phyloP scores from a whole-genome alignment of 164 flowering plant genomes.

The Chimonanthus salicifolius region DNA sequence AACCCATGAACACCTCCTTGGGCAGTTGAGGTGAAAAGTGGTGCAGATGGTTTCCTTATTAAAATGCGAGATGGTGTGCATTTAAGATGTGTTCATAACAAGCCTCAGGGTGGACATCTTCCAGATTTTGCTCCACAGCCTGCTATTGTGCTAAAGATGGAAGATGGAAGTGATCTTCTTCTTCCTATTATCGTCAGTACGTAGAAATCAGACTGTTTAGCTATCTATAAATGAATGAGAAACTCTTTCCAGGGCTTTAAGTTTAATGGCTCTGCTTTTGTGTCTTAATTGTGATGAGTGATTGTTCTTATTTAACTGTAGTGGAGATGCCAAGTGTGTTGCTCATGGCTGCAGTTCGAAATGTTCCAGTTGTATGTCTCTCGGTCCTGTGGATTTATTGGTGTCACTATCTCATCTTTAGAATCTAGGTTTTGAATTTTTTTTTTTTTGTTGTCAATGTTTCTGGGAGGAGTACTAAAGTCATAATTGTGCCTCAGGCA shows the following conservation, averaged over 20 bases:
- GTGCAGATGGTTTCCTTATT: constrained; percentile 82
- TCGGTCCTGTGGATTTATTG: background rate
- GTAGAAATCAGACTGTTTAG: constrained; percentile 22
- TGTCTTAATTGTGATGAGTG: background rate
- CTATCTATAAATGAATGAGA: background rate
- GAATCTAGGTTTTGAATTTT: background rate
- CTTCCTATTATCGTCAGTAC: constrained; percentile 97
- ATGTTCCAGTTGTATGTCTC: constrained; percentile 82
- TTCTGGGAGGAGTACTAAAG: background rate
- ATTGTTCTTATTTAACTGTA: constrained; percentile 30
- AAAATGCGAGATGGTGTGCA: constrained; percentile 94
- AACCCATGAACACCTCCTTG: background rate
- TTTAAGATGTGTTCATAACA: constrained; percentile 84
- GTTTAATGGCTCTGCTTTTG: background rate
- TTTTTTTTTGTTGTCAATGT: no score
- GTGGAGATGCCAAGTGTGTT: constrained; percentile 97
- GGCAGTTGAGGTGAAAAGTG: constrained; percentile 95
- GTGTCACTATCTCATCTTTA: background rate
- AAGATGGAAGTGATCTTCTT: constrained; percentile 96
- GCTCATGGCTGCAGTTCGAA: constrained; percentile 96
- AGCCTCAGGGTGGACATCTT: constrained; percentile 86
- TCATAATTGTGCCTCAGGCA: constrained; percentile 39
- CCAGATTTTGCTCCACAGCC: constrained; percentile 96
- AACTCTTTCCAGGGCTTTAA: background rate
- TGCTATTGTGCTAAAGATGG: constrained; percentile 96